These are phyloP conservation scores for Spergularia azorica DNA, from an alignment of 179 eudicot species.

Conservation along the genomic window DNA sequence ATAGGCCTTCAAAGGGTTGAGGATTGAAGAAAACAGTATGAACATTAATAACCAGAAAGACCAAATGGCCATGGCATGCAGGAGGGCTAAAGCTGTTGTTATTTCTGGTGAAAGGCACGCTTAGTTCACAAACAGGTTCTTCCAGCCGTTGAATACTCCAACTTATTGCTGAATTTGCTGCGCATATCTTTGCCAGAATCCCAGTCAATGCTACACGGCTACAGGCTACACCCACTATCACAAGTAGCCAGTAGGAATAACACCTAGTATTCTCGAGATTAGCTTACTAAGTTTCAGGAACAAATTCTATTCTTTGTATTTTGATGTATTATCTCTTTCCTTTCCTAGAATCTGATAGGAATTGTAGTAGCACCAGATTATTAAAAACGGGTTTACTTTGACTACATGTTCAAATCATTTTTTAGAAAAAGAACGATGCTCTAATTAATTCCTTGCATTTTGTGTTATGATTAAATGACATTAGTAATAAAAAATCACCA, in stretches of 20 bases:
- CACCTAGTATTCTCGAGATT: not conserved
- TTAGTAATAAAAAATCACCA: no score
- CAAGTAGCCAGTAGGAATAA: not conserved
- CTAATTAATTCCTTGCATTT: not conserved
- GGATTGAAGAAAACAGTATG: constrained; percentile 27
- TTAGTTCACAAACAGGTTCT: no score
- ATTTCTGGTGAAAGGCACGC: no score
- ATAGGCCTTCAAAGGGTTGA: constrained; percentile 19
- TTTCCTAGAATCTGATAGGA: not conserved
- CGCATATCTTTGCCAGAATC: not conserved
- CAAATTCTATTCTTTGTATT: not conserved
- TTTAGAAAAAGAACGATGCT: not conserved
- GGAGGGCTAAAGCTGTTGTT: not conserved
- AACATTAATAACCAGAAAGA: constrained; percentile 13
- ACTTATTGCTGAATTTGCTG: no score
- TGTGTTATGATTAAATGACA: not conserved
- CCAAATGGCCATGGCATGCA: constrained; percentile 35
- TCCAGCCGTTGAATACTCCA: no score
- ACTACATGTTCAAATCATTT: not conserved
- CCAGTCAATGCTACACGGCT: no score
- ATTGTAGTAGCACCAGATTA: not conserved
- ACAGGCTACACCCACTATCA: constrained; percentile 2
- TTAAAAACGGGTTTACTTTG: not conserved
- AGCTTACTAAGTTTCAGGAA: not conserved
- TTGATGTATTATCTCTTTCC: not conserved